These are phyloP conservation scores for Trapa incisa DNA, from an alignment of 345 rosid species.

Conservation along the genomic window DNA sequence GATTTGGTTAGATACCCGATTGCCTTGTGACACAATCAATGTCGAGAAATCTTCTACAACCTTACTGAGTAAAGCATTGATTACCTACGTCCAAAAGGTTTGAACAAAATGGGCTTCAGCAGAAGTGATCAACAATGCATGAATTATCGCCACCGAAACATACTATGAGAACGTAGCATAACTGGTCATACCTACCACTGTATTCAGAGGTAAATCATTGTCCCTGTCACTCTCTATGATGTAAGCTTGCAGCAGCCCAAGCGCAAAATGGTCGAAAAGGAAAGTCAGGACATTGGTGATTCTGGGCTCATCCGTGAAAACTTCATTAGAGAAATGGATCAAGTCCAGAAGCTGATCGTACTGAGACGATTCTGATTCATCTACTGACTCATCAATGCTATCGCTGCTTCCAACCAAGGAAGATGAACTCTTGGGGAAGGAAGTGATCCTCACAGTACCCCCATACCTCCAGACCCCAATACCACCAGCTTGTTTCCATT, in stretches of 20 bases:
- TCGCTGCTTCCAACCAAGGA: conserved; percentile 64
- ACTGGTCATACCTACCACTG: conserved; percentile 75
- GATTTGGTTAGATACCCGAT: conserved; percentile 34
- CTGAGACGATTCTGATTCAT: conserved; percentile 80
- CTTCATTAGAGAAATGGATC: conserved; percentile 73
- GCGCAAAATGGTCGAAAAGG: conserved; percentile 76
- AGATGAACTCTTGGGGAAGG: conserved; percentile 57
- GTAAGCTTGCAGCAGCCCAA: conserved; percentile 73
- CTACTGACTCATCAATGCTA: conserved; percentile 73
- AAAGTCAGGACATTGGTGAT: conserved; percentile 61
- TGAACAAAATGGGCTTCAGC: not conserved
- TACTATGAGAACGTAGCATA: conserved; percentile 4
- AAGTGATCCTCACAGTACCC: conserved; percentile 79
- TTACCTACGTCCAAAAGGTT: conserved; percentile 30
- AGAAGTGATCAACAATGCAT: not conserved
- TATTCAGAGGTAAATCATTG: conserved; percentile 70
- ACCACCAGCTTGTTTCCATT: conserved; percentile 94
- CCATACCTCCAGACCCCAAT: conserved; percentile 96
- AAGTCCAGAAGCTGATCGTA: conserved; percentile 76
- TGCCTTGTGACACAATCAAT: conserved; percentile 76
- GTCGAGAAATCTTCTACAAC: conserved; percentile 85
- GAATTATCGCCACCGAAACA: not conserved
- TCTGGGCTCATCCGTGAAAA: conserved; percentile 63
- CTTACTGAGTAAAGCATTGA: conserved; percentile 67
- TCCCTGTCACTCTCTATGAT: conserved; percentile 53